These are phyloP conservation scores for Salpingoeca rosetta DNA, from an alignment of 78 protist species.

Conservation along the genomic window DNA sequence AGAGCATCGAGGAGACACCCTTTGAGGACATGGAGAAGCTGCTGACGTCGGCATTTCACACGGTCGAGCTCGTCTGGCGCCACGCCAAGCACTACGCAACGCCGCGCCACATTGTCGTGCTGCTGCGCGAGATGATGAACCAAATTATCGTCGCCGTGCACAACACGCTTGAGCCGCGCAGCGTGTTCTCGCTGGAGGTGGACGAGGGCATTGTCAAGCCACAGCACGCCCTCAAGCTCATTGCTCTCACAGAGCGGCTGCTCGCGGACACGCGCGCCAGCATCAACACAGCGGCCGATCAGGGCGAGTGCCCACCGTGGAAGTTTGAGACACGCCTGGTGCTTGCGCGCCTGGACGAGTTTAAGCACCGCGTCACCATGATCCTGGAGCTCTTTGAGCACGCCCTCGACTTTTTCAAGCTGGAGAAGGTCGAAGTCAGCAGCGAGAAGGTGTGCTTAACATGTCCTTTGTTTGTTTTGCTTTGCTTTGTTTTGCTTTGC, in stretches of 20 bases:
- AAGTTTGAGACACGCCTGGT: conserved; percentile 21
- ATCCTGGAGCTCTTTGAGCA: conserved; percentile 38
- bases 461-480: neutral
- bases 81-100: conserved; percentile 17
- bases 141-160: conserved; percentile 37
- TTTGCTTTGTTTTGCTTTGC: no score
- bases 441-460: conserved; percentile 45
- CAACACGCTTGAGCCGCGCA: neutral
- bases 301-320: conserved; percentile 27
- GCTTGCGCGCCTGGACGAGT: conserved; percentile 40
- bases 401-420: conserved; percentile 18
- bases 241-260: neutral
- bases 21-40: neutral
- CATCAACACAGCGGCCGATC: neutral
- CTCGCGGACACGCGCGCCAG: neutral
- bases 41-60: conserved; percentile 18
- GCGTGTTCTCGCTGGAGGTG: conserved; percentile 17
- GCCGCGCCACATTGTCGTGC: conserved; percentile 12
- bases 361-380: conserved; percentile 47
- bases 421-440: conserved; percentile 56
- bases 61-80: conserved; percentile 30
- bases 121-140: conserved; percentile 55
- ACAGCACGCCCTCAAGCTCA: neutral
- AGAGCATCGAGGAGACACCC: neutral
- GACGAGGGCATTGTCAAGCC: neutral